Evolutionary conservation across 768 basidiomycete genomes (phyloP), one percentile per base, ranked within the genome.

Genomic region (Auriscalpium microsporum): DNA sequence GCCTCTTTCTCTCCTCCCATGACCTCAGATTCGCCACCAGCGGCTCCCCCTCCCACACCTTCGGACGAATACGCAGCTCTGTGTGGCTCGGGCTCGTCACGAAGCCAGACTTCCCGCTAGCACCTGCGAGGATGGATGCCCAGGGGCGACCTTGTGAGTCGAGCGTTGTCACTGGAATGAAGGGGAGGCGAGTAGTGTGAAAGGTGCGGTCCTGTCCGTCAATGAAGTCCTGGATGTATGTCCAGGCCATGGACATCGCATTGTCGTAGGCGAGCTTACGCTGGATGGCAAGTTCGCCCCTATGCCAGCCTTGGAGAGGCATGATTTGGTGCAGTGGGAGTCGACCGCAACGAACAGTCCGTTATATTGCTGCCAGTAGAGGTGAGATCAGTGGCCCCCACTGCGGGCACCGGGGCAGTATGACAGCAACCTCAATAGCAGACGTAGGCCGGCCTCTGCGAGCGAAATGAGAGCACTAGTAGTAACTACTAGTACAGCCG

Each of bases 1-100:
- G 5, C 7, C 5, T 28, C 28, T 28, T 28, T 28, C 28, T 28
- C 28, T 28, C 28, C 28, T 28, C 28, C 28, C 28, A 28, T 28
- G 28, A 28, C 28, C 28, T 28, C 7, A 57, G 23, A 54, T 73
- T 78, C 48, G 72, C 67, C 19, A 66, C 48, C 11, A 83, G 67
- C 4, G 84, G 84, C 36, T 86, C 84, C 0, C 82, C 82, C 7
- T 71, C 68, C 80, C 79, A 82, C 4, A 78, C 55, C 17, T 64
- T 64, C 4, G 75, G 73, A 40, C 72, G 65, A 19, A 79, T 68
- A 48, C 64, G 57, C 37, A 82, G 58, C 33, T 69, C 68, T 56
- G 68, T 68, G 60, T 76, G 64, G 42, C 61, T 61, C 19, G 73
- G 67, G 28, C 53, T 48, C 44, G 68, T 61, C 44, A 80, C 64